Evolutionary conservation across 2,329 filamentous ascomycete species (phyloP), one percentile per base, ranked within the genome.

Genomic region (Trichoderma afroharzianum): DNA sequence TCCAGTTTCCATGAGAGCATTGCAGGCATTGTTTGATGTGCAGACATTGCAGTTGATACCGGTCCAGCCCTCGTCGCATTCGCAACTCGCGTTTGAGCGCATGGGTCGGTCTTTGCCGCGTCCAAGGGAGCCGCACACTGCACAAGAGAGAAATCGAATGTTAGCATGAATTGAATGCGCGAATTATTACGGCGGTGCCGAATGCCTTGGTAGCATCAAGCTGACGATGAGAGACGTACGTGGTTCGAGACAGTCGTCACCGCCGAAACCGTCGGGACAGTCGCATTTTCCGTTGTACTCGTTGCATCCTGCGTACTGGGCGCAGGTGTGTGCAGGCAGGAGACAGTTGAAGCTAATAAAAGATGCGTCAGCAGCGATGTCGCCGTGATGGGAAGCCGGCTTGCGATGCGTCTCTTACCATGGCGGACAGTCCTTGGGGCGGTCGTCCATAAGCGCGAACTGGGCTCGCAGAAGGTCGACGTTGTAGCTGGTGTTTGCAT

Each of bases 11-110:
- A 97, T 97, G 82, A 99, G 85, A 39, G 93, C 91, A 79, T 96
- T 90, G 79, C 96, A 99, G 18, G 93, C 95, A 75, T 92, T 85
- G 80, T 98, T 87, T 4, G 90, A 90, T 73, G 92, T 90, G 82
- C 96, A 99, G 71, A 99, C 93, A 78, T 96, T 99, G 88, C 96
- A 99, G 85, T 99, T 99, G 83, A 99, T 95, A 74, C 96, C 96
- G 53, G 89, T 89, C 96, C 96, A 99, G 70, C 96, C 96, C 47
- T 97, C 93, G 78, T 95, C 92, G 81, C 96, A 99, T 55, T 94
- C 85, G 83, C 96, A 99, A 53, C 86, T 84, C 71, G 90, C 86
- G 74, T 89, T 90, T 67, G 89, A 84, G 78, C 96, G 89, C 79
- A 93, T 91, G 26, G 91, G 88, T 76, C 96, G 88, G 77, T 98